phyloP scores from a whole-genome alignment of 331 rosid genomes.

The Quercus phellos region DNA sequence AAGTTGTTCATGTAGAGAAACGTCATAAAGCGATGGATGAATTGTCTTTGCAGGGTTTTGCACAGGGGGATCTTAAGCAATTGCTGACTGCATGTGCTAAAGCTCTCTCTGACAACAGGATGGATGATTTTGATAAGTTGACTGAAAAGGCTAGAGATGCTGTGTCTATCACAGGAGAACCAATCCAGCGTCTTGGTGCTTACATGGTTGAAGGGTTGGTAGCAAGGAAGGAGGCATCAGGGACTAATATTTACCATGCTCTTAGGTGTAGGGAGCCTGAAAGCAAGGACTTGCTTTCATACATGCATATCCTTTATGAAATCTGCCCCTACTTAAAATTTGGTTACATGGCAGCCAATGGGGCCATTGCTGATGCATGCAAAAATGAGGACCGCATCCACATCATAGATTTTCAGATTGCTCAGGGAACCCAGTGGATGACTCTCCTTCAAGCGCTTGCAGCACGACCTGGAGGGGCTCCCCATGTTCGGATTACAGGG shows the following conservation, averaged over 20 bases:
- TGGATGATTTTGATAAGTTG: conserved; percentile 45
- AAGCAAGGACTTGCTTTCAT: conserved; percentile 73
- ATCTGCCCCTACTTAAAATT: conserved; percentile 91
- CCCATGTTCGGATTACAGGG: conserved; percentile 81
- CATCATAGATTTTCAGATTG: conserved; percentile 90
- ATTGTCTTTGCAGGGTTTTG: conserved; percentile 32
- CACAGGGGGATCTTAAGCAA: conserved; percentile 49
- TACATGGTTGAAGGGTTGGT: conserved; percentile 94
- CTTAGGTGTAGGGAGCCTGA: conserved; percentile 84
- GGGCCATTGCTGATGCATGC: conserved; percentile 95
- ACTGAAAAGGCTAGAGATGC: conserved; percentile 50
- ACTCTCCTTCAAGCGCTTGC: conserved; percentile 99
- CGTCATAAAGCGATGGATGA: conserved; percentile 59
- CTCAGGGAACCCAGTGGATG: conserved; percentile 86
- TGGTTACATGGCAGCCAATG: conserved; percentile 99
- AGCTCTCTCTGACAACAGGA: conserved; percentile 58
- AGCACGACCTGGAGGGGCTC: conserved; percentile 85
- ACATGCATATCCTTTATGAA: conserved; percentile 82
- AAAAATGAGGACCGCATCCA: conserved; percentile 76
- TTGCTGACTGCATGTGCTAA: conserved; percentile 79
- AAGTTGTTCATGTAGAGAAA: conserved; percentile 43
- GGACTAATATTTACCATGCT: conserved; percentile 68
- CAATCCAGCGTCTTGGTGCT: conserved; percentile 89
- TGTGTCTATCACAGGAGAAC: conserved; percentile 81
- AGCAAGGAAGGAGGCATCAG: conserved; percentile 81